These are phyloP conservation scores for Chaetomium globosum DNA, from an alignment of 2,329 filamentous ascomycete species.

Conservation along the genomic window DNA sequence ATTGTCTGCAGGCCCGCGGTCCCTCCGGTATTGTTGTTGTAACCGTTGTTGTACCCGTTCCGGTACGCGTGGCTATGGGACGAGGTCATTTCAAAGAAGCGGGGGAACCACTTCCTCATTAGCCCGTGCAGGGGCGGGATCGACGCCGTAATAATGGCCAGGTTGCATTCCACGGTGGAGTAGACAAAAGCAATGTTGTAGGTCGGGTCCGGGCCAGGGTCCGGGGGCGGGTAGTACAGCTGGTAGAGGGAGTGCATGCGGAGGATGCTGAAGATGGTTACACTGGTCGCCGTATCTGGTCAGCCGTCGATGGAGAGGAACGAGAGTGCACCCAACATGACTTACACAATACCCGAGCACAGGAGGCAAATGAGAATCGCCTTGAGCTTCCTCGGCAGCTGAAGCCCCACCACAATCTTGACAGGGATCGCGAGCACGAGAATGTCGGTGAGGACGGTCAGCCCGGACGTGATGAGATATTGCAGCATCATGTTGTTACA, in stretches of 20 bases:
- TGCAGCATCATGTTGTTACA: conserved; percentile 27
- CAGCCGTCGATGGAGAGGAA: not conserved
- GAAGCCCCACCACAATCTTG: conserved; percentile 33
- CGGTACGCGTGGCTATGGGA: not conserved
- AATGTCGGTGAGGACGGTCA: conserved; percentile 36
- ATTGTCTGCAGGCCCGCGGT: not conserved
- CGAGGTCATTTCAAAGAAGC: conserved; percentile 17
- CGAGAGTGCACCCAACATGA: not conserved
- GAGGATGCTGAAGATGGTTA: conserved; percentile 33
- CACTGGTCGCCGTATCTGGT: conserved; percentile 4
- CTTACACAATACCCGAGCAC: conserved; percentile 36
- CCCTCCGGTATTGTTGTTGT: not conserved
- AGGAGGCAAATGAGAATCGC: conserved; percentile 25
- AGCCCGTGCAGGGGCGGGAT: conserved; percentile 25
- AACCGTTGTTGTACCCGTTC: not conserved
- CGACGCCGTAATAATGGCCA: conserved; percentile 25
- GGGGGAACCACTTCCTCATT: conserved; percentile 24
- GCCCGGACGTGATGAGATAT: conserved; percentile 32
- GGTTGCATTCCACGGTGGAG: conserved; percentile 26
- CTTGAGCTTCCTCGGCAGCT: conserved; percentile 30
- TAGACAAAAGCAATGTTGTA: conserved; percentile 25
- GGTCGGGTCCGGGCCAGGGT: conserved; percentile 13
- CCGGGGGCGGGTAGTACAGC: conserved; percentile 17
- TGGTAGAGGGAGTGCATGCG: conserved; percentile 37
- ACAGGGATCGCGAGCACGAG: conserved; percentile 34